Evolutionary conservation across 2,329 filamentous ascomycete genomes (phyloP).

Genomic region (Exophiala alcalophila): DNA sequence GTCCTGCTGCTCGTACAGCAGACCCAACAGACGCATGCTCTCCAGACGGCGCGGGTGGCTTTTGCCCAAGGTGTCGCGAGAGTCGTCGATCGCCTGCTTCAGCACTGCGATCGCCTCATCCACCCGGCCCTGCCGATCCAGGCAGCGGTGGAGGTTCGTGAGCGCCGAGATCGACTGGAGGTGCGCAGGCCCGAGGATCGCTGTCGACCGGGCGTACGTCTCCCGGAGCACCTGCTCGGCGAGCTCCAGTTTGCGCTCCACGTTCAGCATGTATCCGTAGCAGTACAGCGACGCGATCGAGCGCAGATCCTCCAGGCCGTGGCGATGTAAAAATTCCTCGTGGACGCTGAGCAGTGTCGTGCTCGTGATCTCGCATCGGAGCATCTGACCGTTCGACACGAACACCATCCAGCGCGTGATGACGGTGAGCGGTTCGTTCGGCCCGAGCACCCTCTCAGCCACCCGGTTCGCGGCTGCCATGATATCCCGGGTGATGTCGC

Average conservation of each 20-base stretch:
- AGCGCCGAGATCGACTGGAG: slow-evolving; percentile 26
- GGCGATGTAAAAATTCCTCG: slow-evolving; percentile 13
- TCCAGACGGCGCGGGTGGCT: slow-evolving; percentile 27
- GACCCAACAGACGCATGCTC: slow-evolving; percentile 16
- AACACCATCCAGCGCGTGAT: slow-evolving; percentile 27
- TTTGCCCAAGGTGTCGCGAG: slow-evolving; percentile 23
- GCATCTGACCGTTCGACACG: slow-evolving; percentile 19
- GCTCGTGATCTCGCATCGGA: slow-evolving; percentile 22
- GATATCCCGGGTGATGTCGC: slow-evolving; percentile 23
- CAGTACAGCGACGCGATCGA: slow-evolving; percentile 28
- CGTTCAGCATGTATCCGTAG: slow-evolving; percentile 28
- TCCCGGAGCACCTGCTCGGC: slow-evolving; percentile 22
- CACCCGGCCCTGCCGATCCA: slow-evolving; percentile 19
- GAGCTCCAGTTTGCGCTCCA: slow-evolving; percentile 20
- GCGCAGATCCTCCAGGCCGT: slow-evolving; percentile 20
- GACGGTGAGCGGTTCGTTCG: slow-evolving; percentile 23
- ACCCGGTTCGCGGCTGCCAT: slow-evolving; percentile 24
- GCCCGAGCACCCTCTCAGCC: slow-evolving; percentile 18
- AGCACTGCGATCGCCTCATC: slow-evolving; percentile 25
- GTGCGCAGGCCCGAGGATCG: slow-evolving; percentile 18
- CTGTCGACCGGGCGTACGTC: slow-evolving; percentile 21
- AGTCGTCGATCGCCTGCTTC: slow-evolving; percentile 22
- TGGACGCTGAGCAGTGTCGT: slow-evolving; percentile 15
- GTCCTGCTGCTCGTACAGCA: slow-evolving; percentile 16
- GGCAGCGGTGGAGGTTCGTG: slow-evolving; percentile 20